phyloP scores from a whole-genome alignment of 2,329 filamentous ascomycete species.

The Teratosphaeria gauchensis region DNA sequence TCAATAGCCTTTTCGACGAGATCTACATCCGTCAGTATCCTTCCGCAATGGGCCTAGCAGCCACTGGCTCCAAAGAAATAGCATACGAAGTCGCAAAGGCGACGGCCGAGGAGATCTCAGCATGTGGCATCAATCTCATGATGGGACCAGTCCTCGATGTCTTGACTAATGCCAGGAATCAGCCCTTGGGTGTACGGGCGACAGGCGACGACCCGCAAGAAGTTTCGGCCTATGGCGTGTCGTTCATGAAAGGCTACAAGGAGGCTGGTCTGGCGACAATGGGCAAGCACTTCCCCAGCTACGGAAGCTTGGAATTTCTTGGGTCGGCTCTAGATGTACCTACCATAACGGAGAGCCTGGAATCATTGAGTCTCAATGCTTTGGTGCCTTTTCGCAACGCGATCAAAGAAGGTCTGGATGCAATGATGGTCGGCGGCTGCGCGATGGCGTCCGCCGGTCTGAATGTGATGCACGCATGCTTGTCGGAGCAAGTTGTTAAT shows the following conservation, averaged over 20 bases:
- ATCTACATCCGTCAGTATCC: slow-evolving; percentile 94
- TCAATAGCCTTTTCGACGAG: slow-evolving; percentile 93
- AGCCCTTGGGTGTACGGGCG: slow-evolving; percentile 81
- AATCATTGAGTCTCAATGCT: slow-evolving; percentile 85
- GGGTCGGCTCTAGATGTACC: slow-evolving; percentile 86
- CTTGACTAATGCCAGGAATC: slow-evolving; percentile 82
- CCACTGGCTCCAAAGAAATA: slow-evolving; percentile 73
- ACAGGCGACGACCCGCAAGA: slow-evolving; percentile 90
- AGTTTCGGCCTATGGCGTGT: slow-evolving; percentile 83
- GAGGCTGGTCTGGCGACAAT: slow-evolving; percentile 82
- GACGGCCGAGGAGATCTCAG: slow-evolving; percentile 82
- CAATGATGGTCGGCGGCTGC: slow-evolving; percentile 92
- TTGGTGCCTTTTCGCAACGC: slow-evolving; percentile 87
- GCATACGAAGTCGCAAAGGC: slow-evolving; percentile 87
- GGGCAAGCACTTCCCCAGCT: slow-evolving; percentile 94
- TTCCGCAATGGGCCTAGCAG: slow-evolving; percentile 93
- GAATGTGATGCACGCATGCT: slow-evolving; percentile 89
- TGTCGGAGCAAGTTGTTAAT: slow-evolving; percentile 88
- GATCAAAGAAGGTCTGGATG: slow-evolving; percentile 75
- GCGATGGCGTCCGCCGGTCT: slow-evolving; percentile 85
- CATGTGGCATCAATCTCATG: slow-evolving; percentile 92
- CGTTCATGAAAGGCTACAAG: slow-evolving; percentile 85
- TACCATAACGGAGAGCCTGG: slow-evolving; percentile 88
- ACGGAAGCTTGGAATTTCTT: slow-evolving; percentile 88
- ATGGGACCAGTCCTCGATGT: slow-evolving; percentile 91